These are phyloP conservation scores for Ailanthus altissimus DNA, from an alignment of 345 rosid genomes.

Conservation along the genomic window DNA sequence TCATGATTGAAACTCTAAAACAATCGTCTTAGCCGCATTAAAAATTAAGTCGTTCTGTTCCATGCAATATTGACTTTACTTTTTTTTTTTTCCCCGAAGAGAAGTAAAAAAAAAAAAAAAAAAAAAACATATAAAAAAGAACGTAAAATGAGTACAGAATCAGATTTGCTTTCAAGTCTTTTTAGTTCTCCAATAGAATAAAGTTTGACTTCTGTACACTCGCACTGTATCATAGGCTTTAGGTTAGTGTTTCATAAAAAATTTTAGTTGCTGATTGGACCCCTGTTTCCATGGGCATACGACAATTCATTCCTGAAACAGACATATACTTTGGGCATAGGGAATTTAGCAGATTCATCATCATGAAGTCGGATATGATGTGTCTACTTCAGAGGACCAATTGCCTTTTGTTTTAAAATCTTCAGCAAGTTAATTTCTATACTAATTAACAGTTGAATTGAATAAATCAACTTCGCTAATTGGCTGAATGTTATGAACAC, in stretches of 20 bases:
- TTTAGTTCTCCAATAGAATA: background rate
- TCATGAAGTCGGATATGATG: background rate
- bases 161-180: background rate
- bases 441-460: background rate
- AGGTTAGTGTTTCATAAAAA: too few relatives aligned
- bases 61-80: background rate
- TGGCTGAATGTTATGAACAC: background rate
- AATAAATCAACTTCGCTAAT: background rate
- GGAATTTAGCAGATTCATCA: background rate
- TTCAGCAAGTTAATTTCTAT: background rate
- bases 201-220: background rate
- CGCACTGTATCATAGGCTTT: too few relatives aligned
- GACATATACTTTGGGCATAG: too few relatives aligned
- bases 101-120: background rate
- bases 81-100: background rate
- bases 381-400: background rate
- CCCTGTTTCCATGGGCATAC: background rate
- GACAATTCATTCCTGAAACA: too few relatives aligned
- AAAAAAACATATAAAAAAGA: background rate
- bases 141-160: background rate
- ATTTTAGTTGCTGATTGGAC: background rate
- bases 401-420: background rate
- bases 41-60: conserved; percentile 11
- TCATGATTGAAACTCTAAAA: conserved; percentile 11
- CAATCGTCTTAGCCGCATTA: background rate